Conservation (phyloP, 2,329 filamentous ascomycete species). For the Cercospora sp. region DNA sequence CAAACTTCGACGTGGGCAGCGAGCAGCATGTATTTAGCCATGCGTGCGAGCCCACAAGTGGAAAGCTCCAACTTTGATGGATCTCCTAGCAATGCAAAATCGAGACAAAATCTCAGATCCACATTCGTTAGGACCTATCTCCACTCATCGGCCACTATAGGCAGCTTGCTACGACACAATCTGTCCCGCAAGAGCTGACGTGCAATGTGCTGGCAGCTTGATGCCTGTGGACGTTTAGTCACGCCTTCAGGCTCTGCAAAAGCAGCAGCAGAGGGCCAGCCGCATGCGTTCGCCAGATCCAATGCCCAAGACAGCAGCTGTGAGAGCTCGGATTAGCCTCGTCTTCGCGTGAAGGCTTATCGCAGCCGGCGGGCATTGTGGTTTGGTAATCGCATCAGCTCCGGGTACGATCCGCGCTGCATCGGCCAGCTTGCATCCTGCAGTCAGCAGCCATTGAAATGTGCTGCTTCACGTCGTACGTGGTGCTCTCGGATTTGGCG, state of each 20-base stretch:
- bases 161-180: constrained; percentile 6
- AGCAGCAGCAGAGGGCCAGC: background rate
- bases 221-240: constrained; percentile 10
- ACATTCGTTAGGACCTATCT: background rate
- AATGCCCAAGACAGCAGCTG: background rate
- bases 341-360: constrained; percentile 19
- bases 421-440: constrained; percentile 6
- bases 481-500: background rate
- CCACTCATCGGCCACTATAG: constrained; percentile 3
- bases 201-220: background rate
- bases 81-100: background rate
- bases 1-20: background rate
- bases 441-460: constrained; percentile 1
- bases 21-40: background rate
- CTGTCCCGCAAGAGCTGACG: background rate
- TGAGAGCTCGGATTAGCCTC: constrained; percentile 15
- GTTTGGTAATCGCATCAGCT: constrained; percentile 14
- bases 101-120: background rate
- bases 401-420: constrained; percentile 11
- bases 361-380: constrained; percentile 14
- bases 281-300: background rate
- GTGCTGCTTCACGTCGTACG: background rate
- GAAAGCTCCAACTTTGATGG: constrained; percentile 4
- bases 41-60: background rate
- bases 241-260: background rate